These are phyloP conservation scores for Prinsepia uniflora DNA, from an alignment of 306 rosid species.

Conservation along the genomic window DNA sequence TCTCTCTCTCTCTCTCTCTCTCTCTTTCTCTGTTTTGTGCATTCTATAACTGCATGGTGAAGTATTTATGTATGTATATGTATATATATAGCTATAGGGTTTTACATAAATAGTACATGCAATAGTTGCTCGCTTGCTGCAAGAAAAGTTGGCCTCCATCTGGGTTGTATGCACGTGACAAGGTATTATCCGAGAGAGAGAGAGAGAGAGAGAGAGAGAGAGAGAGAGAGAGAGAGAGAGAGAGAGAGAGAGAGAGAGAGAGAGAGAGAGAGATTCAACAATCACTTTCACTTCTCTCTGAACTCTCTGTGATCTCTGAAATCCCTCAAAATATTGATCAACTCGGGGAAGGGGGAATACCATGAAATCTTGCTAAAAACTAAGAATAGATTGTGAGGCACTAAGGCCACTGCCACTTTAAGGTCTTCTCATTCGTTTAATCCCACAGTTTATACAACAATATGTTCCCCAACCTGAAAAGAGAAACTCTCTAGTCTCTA, in stretches of 20 bases:
- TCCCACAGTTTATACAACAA: background rate
- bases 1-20: too few species aligned
- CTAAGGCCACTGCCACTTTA: slow-evolving; percentile 7
- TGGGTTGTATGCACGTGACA: too few species aligned
- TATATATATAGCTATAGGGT: too few species aligned
- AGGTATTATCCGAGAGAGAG: background rate
- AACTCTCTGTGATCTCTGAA: background rate
- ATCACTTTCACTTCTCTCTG: slow-evolving; percentile 27
- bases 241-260: background rate
- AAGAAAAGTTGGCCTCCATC: too few species aligned
- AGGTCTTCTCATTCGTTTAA: slow-evolving; percentile 4
- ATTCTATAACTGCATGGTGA: too few species aligned
- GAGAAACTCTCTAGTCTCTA: background rate
- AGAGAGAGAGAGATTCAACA: background rate
- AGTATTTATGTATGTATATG: too few species aligned
- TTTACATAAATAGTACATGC: too few species aligned
- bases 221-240: background rate
- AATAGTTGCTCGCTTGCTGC: too few species aligned
- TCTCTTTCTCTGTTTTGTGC: too few species aligned
- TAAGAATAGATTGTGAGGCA: slow-evolving; percentile 9
- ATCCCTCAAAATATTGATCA: slow-evolving; percentile 11
- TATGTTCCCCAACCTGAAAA: background rate
- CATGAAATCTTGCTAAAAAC: slow-evolving; percentile 8
- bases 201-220: background rate
- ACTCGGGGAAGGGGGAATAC: background rate